Conservation (phyloP, 139 green algal genomes). For the Micractinium conductrix region DNA sequence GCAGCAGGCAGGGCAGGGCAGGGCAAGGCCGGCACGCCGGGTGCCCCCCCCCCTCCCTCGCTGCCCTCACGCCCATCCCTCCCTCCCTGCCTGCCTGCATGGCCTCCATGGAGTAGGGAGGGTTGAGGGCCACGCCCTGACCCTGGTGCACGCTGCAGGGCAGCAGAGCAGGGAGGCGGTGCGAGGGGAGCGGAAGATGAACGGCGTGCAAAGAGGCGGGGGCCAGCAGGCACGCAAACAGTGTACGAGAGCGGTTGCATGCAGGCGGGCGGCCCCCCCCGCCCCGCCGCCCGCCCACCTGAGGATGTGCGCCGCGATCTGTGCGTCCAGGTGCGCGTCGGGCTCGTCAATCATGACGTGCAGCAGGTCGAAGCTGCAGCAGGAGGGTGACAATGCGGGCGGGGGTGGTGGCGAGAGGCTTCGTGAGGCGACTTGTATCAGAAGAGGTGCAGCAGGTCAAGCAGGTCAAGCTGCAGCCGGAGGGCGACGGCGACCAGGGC, state of each 20-base stretch:
- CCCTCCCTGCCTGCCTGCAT: slow-evolving; percentile 61
- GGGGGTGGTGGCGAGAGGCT: background rate
- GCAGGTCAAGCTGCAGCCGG: too few relatives aligned
- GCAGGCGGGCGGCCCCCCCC: slow-evolving; percentile 55
- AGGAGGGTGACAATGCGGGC: background rate
- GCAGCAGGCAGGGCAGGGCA: too few relatives aligned
- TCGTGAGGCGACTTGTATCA: too few relatives aligned
- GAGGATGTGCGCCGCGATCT: slow-evolving; percentile 88
- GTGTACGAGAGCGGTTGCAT: background rate
- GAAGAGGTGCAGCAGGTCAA: too few relatives aligned
- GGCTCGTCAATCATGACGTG: slow-evolving; percentile 97
- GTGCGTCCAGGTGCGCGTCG: slow-evolving; percentile 73
- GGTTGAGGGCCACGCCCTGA: slow-evolving; percentile 42
- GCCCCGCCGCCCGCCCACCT: background rate
- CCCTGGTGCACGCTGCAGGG: slow-evolving; percentile 26
- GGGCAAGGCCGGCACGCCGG: too few relatives aligned
- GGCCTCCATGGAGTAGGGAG: slow-evolving; percentile 84
- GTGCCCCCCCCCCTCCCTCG: too few relatives aligned
- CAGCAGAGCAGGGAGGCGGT: background rate
- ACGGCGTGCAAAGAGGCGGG: background rate
- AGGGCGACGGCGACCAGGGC: too few relatives aligned
- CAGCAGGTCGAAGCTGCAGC: slow-evolving; percentile 90
- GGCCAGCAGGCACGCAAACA: too few relatives aligned
- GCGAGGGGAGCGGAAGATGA: background rate
- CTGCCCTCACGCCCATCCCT: too few relatives aligned